Percentiles rank a stretch among this genome's conserved stretches.
Conservation (phyloP, 192 early-diverging fungal genomes). For the Radiomyces spectabilis region DNA sequence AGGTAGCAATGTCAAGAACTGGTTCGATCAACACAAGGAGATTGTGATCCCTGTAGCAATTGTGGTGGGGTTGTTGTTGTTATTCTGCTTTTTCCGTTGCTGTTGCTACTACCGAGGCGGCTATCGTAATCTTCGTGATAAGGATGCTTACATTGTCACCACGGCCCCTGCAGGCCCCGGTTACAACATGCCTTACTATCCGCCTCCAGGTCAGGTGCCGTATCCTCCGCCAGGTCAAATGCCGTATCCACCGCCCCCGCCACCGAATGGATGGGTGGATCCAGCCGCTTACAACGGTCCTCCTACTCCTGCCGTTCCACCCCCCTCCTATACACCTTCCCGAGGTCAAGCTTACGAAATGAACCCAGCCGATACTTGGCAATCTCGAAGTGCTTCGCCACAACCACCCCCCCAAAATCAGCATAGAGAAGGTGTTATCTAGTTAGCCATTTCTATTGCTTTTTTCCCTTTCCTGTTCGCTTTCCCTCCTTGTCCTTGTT, state of each 20-base stretch:
- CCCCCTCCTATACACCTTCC: slow-evolving; percentile 6
- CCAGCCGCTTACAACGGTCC: slow-evolving; percentile 5
- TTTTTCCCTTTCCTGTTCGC: too few relatives aligned
- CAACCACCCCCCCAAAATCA: too few relatives aligned
- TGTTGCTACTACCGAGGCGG: slow-evolving; percentile 1
- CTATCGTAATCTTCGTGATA: background rate
- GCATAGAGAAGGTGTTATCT: too few relatives aligned
- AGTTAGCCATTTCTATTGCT: too few relatives aligned
- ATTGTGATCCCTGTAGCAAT: slow-evolving; percentile 37
- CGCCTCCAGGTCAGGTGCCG: background rate
- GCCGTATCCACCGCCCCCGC: background rate
- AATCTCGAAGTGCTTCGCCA: too few relatives aligned
- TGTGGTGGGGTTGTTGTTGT: slow-evolving; percentile 28
- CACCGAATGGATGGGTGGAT: slow-evolving; percentile 9
- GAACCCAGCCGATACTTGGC: too few relatives aligned
- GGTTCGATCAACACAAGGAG: slow-evolving; percentile 35
- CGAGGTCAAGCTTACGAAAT: background rate
- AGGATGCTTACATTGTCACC: background rate
- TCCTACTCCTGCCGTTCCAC: slow-evolving; percentile 1
- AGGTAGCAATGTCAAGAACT: slow-evolving; percentile 22
- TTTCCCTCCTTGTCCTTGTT: too few relatives aligned
- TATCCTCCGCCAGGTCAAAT: slow-evolving; percentile 11
- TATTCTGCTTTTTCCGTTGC: slow-evolving; percentile 22
- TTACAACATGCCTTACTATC: background rate
- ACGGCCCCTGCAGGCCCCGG: background rate